phyloP scores from a whole-genome alignment of 768 basidiomycete species.

The Tylopilus vinaceipallidus region DNA sequence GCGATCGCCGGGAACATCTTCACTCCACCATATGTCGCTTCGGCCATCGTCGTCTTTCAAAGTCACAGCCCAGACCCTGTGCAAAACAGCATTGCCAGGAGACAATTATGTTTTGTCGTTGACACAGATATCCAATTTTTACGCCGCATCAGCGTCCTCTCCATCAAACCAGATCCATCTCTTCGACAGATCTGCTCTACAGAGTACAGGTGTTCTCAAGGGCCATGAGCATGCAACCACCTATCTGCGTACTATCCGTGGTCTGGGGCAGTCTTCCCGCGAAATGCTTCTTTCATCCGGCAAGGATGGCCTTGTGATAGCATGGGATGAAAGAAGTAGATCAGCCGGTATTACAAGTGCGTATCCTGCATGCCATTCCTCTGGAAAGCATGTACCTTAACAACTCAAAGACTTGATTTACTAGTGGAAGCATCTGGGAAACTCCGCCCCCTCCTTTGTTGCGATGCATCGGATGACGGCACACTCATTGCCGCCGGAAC shows the following conservation, averaged over 20 bases:
- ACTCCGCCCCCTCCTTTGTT: slow-evolving; percentile 52
- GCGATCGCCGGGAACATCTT: slow-evolving; percentile 26
- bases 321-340: slow-evolving; percentile 70
- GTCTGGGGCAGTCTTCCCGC: slow-evolving; percentile 40
- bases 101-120: slow-evolving; percentile 63
- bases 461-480: slow-evolving; percentile 70
- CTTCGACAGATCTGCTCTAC: slow-evolving; percentile 59
- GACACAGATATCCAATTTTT: slow-evolving; percentile 47
- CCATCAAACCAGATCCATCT: slow-evolving; percentile 64
- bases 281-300: slow-evolving; percentile 62
- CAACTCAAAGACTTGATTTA: slow-evolving; percentile 35
- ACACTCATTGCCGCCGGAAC: slow-evolving; percentile 79
- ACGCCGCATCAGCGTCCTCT: slow-evolving; percentile 60
- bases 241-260: slow-evolving; percentile 44
- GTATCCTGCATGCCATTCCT: slow-evolving; percentile 24
- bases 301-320: slow-evolving; percentile 65
- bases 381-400: slow-evolving; percentile 23
- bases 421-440: slow-evolving; percentile 51
- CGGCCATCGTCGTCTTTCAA: slow-evolving; percentile 22
- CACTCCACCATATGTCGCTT: slow-evolving; percentile 25
- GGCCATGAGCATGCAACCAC: slow-evolving; percentile 63
- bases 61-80: slow-evolving; percentile 24
- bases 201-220: slow-evolving; percentile 42
- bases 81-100: slow-evolving; percentile 35
- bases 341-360: slow-evolving; percentile 57